A percentile compares a stretch with the other conserved stretches of the same genome.
phyloP scores from a whole-genome alignment of 2,329 filamentous ascomycete genomes.

The Talaromyces rugulosus region DNA sequence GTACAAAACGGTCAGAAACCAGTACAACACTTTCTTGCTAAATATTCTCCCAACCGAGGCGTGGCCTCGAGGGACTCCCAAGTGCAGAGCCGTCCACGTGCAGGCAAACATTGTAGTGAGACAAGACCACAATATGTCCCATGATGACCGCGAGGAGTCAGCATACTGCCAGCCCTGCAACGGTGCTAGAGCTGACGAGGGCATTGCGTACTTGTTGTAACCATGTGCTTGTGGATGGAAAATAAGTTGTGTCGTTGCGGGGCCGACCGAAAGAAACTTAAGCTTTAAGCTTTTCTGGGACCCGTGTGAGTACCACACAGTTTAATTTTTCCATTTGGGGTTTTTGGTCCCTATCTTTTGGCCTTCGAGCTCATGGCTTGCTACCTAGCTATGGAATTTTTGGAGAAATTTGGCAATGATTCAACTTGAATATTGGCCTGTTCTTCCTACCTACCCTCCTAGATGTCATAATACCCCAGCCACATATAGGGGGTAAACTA shows the following conservation, averaged over 20 bases:
- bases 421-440: too few relatives aligned
- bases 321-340: neutral
- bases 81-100: conserved; percentile 16
- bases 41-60: neutral
- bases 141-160: conserved; percentile 10
- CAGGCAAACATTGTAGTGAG: conserved; percentile 17
- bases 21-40: neutral
- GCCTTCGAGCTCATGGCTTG: neutral
- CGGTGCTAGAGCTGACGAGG: neutral
- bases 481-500: neutral
- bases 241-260: too few relatives aligned
- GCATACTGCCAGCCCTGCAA: conserved; percentile 3
- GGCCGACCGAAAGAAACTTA: neutral
- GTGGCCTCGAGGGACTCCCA: neutral
- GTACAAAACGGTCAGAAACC: neutral
- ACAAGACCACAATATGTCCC: conserved; percentile 18
- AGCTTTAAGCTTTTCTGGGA: too few relatives aligned
- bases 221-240: too few relatives aligned
- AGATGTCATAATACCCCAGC: neutral
- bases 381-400: neutral
- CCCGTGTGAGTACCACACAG: neutral
- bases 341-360: neutral
- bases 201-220: neutral
- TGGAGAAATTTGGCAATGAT: neutral
- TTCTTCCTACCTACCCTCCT: too few relatives aligned